Evolutionary conservation across 371 early-diverging fungal species (phyloP).

Genomic region (Mortierella sp.): DNA sequence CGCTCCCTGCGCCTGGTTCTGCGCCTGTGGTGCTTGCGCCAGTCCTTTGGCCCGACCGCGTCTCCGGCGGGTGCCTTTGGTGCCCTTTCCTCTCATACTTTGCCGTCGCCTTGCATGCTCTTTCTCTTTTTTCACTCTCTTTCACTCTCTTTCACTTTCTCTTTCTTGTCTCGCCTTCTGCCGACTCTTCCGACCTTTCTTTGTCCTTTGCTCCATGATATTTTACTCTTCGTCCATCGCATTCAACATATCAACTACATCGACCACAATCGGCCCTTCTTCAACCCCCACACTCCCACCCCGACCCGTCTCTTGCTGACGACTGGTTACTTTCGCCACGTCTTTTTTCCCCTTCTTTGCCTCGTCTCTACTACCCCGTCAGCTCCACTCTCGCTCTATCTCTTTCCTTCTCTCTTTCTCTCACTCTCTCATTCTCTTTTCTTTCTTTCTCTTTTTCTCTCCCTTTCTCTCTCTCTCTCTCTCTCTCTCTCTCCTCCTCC

Average conservation of each 20-base stretch:
- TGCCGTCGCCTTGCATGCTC: neutral
- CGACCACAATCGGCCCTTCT: neutral
- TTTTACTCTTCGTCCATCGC: neutral
- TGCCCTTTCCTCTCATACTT: neutral
- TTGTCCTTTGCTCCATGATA: neutral
- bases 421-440: neutral
- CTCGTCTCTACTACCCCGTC: neutral
- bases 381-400: neutral
- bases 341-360: neutral
- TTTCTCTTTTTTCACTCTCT: neutral
- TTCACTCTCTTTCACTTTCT: neutral
- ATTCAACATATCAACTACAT: conserved; percentile 6
- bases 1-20: neutral
- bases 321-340: conserved; percentile 12
- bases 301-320: conserved; percentile 12
- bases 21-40: neutral
- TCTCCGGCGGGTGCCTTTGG: neutral
- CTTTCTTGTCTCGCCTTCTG: neutral
- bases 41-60: neutral
- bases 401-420: neutral
- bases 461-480: neutral
- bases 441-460: neutral
- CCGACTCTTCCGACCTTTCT: neutral
- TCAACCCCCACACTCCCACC: conserved; percentile 19
- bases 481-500: neutral